Base-by-base conservation (phyloP, 345 rosid genomes). In the Euphorbia tirucalli region DNA sequence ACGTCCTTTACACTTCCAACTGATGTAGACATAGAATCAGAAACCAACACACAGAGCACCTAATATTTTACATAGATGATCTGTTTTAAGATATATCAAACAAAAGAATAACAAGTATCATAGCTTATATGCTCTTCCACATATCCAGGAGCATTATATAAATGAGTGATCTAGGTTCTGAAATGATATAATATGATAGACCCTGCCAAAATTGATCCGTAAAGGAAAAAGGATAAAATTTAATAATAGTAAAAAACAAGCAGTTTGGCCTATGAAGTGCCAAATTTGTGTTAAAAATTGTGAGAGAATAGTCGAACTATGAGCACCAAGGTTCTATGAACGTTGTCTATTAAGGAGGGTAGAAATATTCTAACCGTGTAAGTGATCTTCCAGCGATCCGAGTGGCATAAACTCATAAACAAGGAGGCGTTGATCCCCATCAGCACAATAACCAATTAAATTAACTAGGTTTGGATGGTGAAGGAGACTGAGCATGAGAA, bases 361-460 rank as follows among this genome's bases (percentile, higher is more conserved):
- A 5, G 32, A 15, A 30, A 75, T n/a, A 66, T 31, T 41, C 84
- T 85, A 77, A 95, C 99, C 99, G n/a, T 95, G 97, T 74, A 95
- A 83, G 76, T 95, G 97, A 86, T 95, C 97, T 74, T 95, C 99
- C 86, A 94, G 61, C 8, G 97, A 94, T 44, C 99, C 97, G 64
- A 92, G 80, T 9, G 97, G 92, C 99, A 94, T 92, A 71, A 86
- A 94, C 82, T 94, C 98, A 8, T 94, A 94, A 49, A 94, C 97
- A 78, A 94, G 97, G 68, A 94, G 93, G 71, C 97, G 90, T 52
- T 94, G 99, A 70, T 94, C 99, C 58, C 97, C 97, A 83, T 94
- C 97, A 37, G 97, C 99, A 66, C 99, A 92, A 82, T 94, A 94
- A 65, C 99, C 99, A 67, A 92, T 92, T 87, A 94, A 80, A 76